phyloP scores from a whole-genome alignment of 768 basidiomycete genomes.

The Xerocomus potaroensis region DNA sequence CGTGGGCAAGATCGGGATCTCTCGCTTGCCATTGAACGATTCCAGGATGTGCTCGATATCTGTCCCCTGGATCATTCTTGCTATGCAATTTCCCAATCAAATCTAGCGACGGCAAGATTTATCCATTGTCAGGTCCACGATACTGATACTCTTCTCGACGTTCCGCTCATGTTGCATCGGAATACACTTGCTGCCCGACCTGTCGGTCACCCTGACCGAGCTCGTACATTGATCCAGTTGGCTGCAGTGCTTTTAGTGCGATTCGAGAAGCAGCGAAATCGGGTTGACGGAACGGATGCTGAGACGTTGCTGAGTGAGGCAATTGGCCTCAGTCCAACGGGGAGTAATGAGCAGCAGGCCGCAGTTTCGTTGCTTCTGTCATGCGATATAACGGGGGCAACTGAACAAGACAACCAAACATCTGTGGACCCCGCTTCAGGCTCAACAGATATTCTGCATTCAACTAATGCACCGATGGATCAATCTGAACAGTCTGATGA shows the following conservation, averaged over 20 bases:
- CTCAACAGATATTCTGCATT: not conserved
- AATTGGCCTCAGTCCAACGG: not conserved
- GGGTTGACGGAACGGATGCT: not conserved
- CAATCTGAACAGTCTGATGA: not conserved
- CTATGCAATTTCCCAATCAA: not conserved
- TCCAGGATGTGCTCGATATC: not conserved
- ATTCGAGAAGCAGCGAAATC: not conserved
- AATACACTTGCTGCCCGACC: not conserved
- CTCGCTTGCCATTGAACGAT: not conserved
- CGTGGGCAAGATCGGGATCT: not conserved
- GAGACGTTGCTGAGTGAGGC: not conserved
- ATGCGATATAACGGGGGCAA: not conserved
- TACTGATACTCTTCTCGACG: not conserved
- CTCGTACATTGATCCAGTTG: not conserved
- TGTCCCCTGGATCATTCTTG: not conserved
- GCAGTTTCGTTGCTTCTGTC: not conserved
- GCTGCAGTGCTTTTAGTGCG: not conserved
- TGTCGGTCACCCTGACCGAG: not conserved
- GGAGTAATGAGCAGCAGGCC: not conserved
- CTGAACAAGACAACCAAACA: not conserved
- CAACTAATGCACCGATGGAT: not conserved
- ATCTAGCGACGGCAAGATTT: not conserved
- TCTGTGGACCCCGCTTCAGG: not conserved
- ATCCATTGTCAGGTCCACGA: not conserved
- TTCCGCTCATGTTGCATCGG: not conserved